phyloP scores from a whole-genome alignment of 1,284 basidiomycete species.

The Pseudozyma thailandica region DNA sequence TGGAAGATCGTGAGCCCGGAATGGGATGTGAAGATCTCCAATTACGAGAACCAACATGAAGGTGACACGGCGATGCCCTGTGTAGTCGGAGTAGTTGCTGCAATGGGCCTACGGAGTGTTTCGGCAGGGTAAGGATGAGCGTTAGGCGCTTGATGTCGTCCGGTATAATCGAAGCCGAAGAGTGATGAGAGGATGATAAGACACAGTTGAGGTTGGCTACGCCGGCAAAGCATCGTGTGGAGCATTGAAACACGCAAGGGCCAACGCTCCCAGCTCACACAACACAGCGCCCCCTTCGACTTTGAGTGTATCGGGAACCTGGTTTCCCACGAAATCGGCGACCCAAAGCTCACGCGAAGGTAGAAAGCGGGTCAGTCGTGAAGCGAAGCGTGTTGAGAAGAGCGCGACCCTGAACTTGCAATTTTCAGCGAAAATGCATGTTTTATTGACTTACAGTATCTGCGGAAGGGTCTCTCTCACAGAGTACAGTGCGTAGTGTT shows the following conservation, averaged over 20 bases:
- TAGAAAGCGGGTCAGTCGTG: neutral
- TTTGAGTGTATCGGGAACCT: neutral
- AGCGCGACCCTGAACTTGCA: neutral
- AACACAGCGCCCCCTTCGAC: neutral
- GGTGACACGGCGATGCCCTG: too few species aligned
- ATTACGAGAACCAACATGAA: slow-evolving; percentile 64
- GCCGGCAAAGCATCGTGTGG: slow-evolving; percentile 7
- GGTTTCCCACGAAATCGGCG: neutral
- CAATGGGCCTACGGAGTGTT: too few species aligned
- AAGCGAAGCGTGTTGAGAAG: neutral
- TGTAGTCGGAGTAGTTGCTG: too few species aligned
- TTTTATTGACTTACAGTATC: too few species aligned
- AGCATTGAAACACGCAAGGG: slow-evolving; percentile 17
- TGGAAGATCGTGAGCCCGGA: slow-evolving; percentile 82
- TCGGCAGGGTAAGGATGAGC: too few species aligned
- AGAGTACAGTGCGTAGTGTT: too few species aligned
- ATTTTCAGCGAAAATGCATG: too few species aligned
- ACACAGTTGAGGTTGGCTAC: neutral
- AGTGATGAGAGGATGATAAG: neutral
- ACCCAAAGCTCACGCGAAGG: neutral
- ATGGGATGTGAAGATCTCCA: slow-evolving; percentile 65
- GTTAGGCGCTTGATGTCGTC: too few species aligned
- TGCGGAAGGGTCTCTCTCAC: too few species aligned
- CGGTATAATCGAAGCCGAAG: neutral
- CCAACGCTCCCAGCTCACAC: neutral